phyloP scores from a whole-genome alignment of 108 stramenopile species.

The Fragilaria radians region DNA sequence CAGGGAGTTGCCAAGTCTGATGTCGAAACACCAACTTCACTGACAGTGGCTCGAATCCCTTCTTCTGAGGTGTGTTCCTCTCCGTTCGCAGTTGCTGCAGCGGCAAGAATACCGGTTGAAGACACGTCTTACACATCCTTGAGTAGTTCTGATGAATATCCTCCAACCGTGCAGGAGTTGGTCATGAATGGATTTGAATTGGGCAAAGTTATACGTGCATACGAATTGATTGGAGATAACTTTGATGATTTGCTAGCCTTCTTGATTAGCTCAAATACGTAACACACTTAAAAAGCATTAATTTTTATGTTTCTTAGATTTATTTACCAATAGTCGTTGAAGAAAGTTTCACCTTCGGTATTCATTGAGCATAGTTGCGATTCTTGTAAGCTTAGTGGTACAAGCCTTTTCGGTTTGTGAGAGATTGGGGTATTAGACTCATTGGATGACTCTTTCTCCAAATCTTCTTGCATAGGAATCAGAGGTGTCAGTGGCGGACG shows the following conservation, averaged over 20 bases:
- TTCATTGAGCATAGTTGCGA: neutral
- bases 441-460: too few species aligned
- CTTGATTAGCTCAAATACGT: constrained; percentile 20
- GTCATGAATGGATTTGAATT: constrained; percentile 83
- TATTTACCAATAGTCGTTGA: neutral
- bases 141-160: constrained; percentile 56
- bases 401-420: too few species aligned
- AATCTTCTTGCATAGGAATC: too few species aligned
- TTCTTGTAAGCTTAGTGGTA: neutral
- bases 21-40: constrained; percentile 7
- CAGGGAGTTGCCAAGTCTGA: constrained; percentile 11
- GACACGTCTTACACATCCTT: neutral
- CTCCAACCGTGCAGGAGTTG: constrained; percentile 67
- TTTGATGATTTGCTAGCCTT: constrained; percentile 74
- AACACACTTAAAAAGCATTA: too few species aligned
- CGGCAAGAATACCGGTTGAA: constrained; percentile 2
- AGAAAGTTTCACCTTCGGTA: neutral
- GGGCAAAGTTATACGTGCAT: constrained; percentile 58
- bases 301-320: too few species aligned
- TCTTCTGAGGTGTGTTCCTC: constrained; percentile 19
- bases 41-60: constrained; percentile 20
- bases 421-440: too few species aligned
- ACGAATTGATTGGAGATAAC: constrained; percentile 76
- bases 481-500: neutral
- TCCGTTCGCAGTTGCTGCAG: constrained; percentile 11